Evolutionary conservation across 768 basidiomycete species (phyloP), one percentile per base, ranked within the genome.

Genomic region (Mycena rosella): DNA sequence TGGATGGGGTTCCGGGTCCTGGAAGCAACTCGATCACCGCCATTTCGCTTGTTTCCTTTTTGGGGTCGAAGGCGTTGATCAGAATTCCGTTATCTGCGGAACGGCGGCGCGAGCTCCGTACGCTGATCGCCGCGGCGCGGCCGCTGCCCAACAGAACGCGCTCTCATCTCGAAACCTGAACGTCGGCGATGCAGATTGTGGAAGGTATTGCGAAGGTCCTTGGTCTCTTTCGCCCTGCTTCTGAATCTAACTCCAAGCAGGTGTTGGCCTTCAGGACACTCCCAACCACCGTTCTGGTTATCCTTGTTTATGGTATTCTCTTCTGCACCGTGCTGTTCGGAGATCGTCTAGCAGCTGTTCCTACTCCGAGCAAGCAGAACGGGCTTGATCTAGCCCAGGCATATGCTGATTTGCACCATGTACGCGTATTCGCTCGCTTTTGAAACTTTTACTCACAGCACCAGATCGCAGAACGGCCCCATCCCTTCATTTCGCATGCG

Each of bases 401-500:
- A 5, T 89, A 86, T 75, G 78, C 78, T 54, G 90, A 92, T 65
- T 78, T 93, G 45, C 85, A 89, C 59, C 71, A 76, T 69, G 90
- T 88, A n/a, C 48, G 58, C 24, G 52, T 26, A 32, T 15, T 34
- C 52, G 27, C 51, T n/a, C 57, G 15, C 30, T 44, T 30, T 24
- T 53, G 29, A 30, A 49, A 53, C 34, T 60, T 27, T 38, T 56
- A 29, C 48, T 36, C 20, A 49, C 30, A 22, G 11, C 54, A 65
- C 87, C 61, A 82, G 90, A 89, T 95, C 66, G 84, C 94, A 7
- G 79, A 84, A 8, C 84, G 84, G 29, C 94, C 94, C 0, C 94
- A 92, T 76, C 89, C 94, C 0, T 93, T 89, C 79, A 89, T 91
- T 73, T 93, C 92, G 1, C 91, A 89, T 78, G 86, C 88, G 20